Conservation (phyloP, 768 basidiomycete species). For the Lanmaoa rubissima region DNA sequence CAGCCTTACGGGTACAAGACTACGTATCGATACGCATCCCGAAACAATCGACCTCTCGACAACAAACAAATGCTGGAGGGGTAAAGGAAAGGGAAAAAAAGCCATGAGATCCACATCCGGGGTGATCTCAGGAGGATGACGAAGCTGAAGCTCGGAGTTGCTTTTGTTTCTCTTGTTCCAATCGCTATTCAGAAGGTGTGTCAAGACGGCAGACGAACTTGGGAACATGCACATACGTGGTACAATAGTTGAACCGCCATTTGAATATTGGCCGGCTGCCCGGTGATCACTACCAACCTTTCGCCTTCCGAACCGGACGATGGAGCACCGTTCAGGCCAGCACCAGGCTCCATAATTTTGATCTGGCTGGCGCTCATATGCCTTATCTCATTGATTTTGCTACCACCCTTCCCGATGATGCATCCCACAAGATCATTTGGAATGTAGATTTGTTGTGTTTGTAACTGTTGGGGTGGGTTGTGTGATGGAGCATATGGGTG, state of each 20-base stretch:
- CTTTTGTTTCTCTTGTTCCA: slow-evolving; percentile 90
- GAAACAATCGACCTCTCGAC: slow-evolving; percentile 1
- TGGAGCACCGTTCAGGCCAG: slow-evolving; percentile 69
- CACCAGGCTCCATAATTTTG: slow-evolving; percentile 98
- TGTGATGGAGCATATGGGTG: slow-evolving; percentile 50
- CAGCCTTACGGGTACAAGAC: slow-evolving; percentile 10
- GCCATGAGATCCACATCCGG: neutral
- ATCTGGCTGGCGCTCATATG: slow-evolving; percentile 95
- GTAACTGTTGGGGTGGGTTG: slow-evolving; percentile 69
- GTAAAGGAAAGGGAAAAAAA: neutral
- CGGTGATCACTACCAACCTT: slow-evolving; percentile 93
- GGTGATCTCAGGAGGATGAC: slow-evolving; percentile 28
- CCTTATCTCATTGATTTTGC: slow-evolving; percentile 98
- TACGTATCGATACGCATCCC: slow-evolving; percentile 9
- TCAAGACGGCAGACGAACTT: slow-evolving; percentile 5
- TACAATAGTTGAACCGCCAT: slow-evolving; percentile 93
- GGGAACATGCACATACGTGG: slow-evolving; percentile 51
- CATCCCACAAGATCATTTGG: slow-evolving; percentile 96
- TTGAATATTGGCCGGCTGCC: slow-evolving; percentile 92
- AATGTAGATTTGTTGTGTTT: slow-evolving; percentile 98
- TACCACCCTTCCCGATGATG: slow-evolving; percentile 97
- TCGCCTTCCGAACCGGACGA: slow-evolving; percentile 81
- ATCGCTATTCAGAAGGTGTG: slow-evolving; percentile 47
- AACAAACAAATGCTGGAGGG: neutral
- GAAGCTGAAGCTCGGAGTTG: slow-evolving; percentile 47